Evolutionary conservation across 2,329 filamentous ascomycete genomes (phyloP).

Genomic region (Tolypocladium tropicale): DNA sequence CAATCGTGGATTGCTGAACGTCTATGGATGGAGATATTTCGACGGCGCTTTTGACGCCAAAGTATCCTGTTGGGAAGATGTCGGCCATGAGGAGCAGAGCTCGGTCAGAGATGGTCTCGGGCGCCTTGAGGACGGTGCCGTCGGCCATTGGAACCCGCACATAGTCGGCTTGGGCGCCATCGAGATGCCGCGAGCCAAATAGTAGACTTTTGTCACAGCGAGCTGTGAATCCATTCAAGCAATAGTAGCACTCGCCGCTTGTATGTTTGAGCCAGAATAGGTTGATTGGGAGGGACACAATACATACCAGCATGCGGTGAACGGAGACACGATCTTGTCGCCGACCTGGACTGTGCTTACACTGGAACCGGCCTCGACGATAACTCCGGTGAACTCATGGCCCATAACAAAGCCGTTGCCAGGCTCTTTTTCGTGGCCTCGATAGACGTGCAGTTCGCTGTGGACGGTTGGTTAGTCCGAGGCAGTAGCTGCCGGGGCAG

Average conservation of each 20-base stretch:
- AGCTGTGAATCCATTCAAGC: conserved; percentile 63
- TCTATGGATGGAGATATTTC: conserved; percentile 37
- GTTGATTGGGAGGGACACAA: background rate
- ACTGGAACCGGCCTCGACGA: conserved; percentile 55
- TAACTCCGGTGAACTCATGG: conserved; percentile 76
- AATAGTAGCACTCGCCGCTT: conserved; percentile 69
- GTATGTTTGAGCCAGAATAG: background rate
- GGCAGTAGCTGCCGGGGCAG: conserved; percentile 1
- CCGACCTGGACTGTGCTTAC: conserved; percentile 63
- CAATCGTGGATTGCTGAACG: conserved; percentile 50
- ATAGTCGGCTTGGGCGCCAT: conserved; percentile 76
- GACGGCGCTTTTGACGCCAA: conserved; percentile 71
- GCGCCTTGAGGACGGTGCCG: conserved; percentile 64
- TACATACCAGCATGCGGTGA: conserved; percentile 69
- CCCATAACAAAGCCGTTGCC: conserved; percentile 58
- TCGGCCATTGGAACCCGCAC: conserved; percentile 75
- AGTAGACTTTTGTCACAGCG: conserved; percentile 61
- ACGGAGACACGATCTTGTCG: conserved; percentile 73
- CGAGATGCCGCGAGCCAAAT: conserved; percentile 59
- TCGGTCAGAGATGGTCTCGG: conserved; percentile 58
- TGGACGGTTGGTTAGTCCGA: background rate
- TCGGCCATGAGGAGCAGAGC: conserved; percentile 82
- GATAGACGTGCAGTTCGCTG: conserved; percentile 78
- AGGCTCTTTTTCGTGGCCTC: conserved; percentile 65
- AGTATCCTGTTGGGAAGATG: conserved; percentile 83